Evolutionary conservation across 106 monocot species (phyloP).

Genomic region (Allium cepa): DNA sequence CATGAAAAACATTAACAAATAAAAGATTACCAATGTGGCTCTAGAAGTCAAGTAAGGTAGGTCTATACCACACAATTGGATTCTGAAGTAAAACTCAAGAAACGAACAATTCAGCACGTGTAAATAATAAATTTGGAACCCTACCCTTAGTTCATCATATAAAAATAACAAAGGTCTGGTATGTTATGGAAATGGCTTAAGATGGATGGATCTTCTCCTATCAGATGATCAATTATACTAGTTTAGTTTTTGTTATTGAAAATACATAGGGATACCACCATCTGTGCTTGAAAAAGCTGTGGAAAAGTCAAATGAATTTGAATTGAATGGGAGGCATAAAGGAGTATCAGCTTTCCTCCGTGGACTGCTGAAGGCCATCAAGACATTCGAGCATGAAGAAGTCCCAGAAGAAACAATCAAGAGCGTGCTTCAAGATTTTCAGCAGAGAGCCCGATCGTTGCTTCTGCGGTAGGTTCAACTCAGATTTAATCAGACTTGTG

Average conservation of each 20-base stretch:
- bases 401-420: slow-evolving; percentile 6
- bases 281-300: slow-evolving; percentile 70
- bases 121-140: not conserved
- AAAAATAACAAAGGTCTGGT: not conserved
- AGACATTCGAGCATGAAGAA: slow-evolving; percentile 12
- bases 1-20: too few species aligned
- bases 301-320: slow-evolving; percentile 73
- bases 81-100: not conserved
- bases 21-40: too few species aligned
- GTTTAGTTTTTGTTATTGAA: not conserved
- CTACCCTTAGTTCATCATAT: not conserved
- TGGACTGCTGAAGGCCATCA: slow-evolving; percentile 12
- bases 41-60: too few species aligned
- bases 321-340: slow-evolving; percentile 31
- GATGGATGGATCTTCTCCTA: too few species aligned
- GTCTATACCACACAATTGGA: too few species aligned
- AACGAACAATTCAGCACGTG: not conserved
- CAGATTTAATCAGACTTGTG: too few species aligned
- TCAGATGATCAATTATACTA: not conserved
- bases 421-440: slow-evolving; percentile 28
- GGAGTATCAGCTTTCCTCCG: slow-evolving; percentile 16
- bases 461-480: not conserved
- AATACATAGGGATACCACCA: slow-evolving; percentile 53
- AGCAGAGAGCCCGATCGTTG: slow-evolving; percentile 31
- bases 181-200: not conserved